Evolutionary conservation across 495 filamentous ascomycete genomes (phyloP).

Genomic region (Trichoderma asperelloides): DNA sequence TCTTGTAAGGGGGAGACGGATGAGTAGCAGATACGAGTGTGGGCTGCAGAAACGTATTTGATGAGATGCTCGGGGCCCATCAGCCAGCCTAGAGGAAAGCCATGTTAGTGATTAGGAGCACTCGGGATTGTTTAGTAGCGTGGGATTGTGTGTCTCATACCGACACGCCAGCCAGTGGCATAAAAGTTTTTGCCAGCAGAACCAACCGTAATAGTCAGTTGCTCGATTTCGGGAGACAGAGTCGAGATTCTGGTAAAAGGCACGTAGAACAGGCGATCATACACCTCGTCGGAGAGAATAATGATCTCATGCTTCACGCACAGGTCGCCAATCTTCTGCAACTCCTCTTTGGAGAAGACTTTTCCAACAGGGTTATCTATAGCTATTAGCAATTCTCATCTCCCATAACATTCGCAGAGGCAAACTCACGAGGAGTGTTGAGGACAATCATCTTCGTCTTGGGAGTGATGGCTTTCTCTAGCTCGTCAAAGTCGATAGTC

Average conservation of each 20-base stretch:
- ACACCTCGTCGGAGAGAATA: constrained; percentile 93
- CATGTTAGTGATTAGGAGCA: not conserved
- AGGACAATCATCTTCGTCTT: constrained; percentile 93
- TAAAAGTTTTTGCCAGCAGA: constrained; percentile 98
- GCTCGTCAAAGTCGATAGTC: constrained; percentile 71
- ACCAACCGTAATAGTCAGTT: constrained; percentile 84
- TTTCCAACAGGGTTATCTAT: constrained; percentile 92
- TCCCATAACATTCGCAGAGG: constrained; percentile 23
- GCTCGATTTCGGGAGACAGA: constrained; percentile 75
- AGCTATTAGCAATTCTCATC: not conserved
- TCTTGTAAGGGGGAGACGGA: constrained; percentile 91
- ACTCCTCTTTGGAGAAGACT: constrained; percentile 75
- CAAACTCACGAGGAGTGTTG: constrained; percentile 47
- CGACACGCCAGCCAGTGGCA: constrained; percentile 92
- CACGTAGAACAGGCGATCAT: constrained; percentile 89
- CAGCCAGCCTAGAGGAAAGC: constrained; percentile 50
- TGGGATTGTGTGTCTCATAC: constrained; percentile 22
- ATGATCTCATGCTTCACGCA: constrained; percentile 90
- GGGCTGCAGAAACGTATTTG: constrained; percentile 83
- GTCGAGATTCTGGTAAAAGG: constrained; percentile 90
- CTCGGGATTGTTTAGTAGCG: not conserved
- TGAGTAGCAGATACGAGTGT: constrained; percentile 94
- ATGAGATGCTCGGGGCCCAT: constrained; percentile 84
- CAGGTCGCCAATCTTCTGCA: constrained; percentile 79
- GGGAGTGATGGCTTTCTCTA: constrained; percentile 76